phyloP scores from a whole-genome alignment of 768 basidiomycete genomes.

The Boletus sp. region DNA sequence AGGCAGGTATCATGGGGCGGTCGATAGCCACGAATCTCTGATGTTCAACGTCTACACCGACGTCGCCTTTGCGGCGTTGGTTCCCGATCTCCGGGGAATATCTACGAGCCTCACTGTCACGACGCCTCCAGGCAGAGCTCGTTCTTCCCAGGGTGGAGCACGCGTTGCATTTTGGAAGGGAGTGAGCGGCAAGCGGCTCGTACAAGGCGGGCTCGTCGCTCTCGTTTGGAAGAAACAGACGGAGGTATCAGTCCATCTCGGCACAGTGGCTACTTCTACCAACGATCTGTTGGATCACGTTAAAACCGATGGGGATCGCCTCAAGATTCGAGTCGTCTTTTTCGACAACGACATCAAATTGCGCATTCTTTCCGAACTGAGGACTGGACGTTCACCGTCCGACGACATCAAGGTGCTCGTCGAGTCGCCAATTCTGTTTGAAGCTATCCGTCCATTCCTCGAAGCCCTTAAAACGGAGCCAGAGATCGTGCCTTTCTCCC shows the following conservation, averaged over 20 bases:
- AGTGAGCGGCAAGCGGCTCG: slow-evolving; percentile 54
- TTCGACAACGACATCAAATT: slow-evolving; percentile 60
- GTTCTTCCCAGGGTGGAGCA: slow-evolving; percentile 33
- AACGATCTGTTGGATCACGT: slow-evolving; percentile 47
- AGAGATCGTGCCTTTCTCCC: slow-evolving; percentile 50
- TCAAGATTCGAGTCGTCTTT: slow-evolving; percentile 54
- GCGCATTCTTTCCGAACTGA: slow-evolving; percentile 39
- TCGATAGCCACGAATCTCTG: slow-evolving; percentile 42
- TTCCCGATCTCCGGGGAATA: slow-evolving; percentile 52
- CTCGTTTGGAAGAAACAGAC: slow-evolving; percentile 44
- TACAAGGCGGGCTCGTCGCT: slow-evolving; percentile 61
- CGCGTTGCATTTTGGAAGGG: slow-evolving; percentile 62
- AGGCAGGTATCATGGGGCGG: slow-evolving; percentile 52
- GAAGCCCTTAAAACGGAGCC: slow-evolving; percentile 58
- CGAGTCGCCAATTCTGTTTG: slow-evolving; percentile 65
- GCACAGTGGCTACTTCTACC: slow-evolving; percentile 42
- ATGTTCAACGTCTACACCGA: slow-evolving; percentile 65
- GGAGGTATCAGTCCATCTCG: slow-evolving; percentile 48
- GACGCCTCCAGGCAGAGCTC: slow-evolving; percentile 55
- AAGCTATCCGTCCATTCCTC: slow-evolving; percentile 65
- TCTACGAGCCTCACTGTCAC: slow-evolving; percentile 45
- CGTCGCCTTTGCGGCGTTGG: slow-evolving; percentile 43
- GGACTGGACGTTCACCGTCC: slow-evolving; percentile 22
- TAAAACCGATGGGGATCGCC: slow-evolving; percentile 26
- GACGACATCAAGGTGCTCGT: slow-evolving; percentile 41